Base-by-base conservation (phyloP, 805 yeast species). In the Candida odintsovae region DNA sequence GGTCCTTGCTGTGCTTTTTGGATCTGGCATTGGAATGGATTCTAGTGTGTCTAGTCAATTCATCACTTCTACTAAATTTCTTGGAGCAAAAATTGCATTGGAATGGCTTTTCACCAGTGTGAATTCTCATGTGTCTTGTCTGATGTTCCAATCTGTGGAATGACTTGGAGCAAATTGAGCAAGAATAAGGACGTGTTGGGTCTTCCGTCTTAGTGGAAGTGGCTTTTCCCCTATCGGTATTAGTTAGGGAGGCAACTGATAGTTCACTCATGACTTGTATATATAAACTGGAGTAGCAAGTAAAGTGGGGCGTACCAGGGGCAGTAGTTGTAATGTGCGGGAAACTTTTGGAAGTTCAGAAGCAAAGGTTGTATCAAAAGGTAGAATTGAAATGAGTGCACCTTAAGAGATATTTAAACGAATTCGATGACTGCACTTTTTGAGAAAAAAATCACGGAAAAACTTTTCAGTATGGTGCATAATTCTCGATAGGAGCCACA, bases 51-150 rank as follows among this genome's bases (percentile, higher is more conserved):
- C 96, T 73, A 13, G 96, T 89, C 47, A 89, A 73, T 67, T 89
- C 96, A 66, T 90, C 96, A 23, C 83, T 75, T 51, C 96, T 75
- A 48, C 86, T 77, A 61, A 89, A 89, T 51, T 85, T 73, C 65
- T 90, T 88, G 45, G 80, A 65, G 67, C 97, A 89, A 55, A 77
- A 88, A 18, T 81, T 76, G 66, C 97, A 89, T 42, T 80, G 82
- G 61, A 86, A 94, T 2, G 96, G 96, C 63, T 88, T 86, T 63
- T 89, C 96, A 42, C 97, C 97, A 0, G 97, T 89, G 67, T 89
- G 96, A 10, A 96, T 89, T 48, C 96, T 73, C 55, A 90, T 84
- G 63, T 89, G 97, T 54, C 97, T 76, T 12, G 95, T 89, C 62
- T 87, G 95, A 64, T 89, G 97, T 64, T 89, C 97, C 41, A 89